Base-by-base conservation (phyloP, 495 filamentous ascomycete genomes). In the Xylaria cubensis region DNA sequence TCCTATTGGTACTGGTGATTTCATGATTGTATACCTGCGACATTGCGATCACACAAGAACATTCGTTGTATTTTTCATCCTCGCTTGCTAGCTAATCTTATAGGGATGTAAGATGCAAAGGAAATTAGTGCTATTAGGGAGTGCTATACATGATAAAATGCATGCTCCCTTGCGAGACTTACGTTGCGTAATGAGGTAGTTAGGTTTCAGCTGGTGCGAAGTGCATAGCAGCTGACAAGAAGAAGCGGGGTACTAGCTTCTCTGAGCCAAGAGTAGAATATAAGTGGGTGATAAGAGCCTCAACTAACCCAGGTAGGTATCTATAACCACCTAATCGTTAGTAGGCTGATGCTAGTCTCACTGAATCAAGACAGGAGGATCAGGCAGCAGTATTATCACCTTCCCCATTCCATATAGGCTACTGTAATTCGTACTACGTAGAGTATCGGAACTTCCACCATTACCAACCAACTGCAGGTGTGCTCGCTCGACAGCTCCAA, bases 341-440 rank as follows among this genome's bases (percentile, higher is more conserved):
- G 39, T 41, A 9, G 39, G 19, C 34, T 34, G 34, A 26, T 39
- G 58, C 32, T 39, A 32, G 9, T 61, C 58, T 39, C 3, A 17
- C 32, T 58, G 53, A 10, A 32, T 26, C 15, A 5, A 36, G 46
- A 58, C 67, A 69, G 21, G 56, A 70, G 59, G 56, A 70, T 62
- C 67, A 70, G 67, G 67, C 67, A 70, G 29, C 67, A 70, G 67
- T 46, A 70, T 70, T 70, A 15, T 41, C 9, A 13, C 17, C 12
- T 17, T 19, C 26, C 24, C 48, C 48, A 51, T 24, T 51, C 1
- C 48, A 51, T 2, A 12, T 5, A 24, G 48, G 44, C 46, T 21
- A 50, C 46, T 26, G 21, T 2, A 21, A 29, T 10, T 21, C 10
- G 51, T 55, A 39, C 36, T 39, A 39, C 36, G 36, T 39, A 39